Percentiles rank a stretch among this genome's conserved stretches.
These are phyloP conservation scores for Claviceps fusiformis DNA, from an alignment of 2,329 filamentous ascomycete genomes.

Conservation along the genomic window DNA sequence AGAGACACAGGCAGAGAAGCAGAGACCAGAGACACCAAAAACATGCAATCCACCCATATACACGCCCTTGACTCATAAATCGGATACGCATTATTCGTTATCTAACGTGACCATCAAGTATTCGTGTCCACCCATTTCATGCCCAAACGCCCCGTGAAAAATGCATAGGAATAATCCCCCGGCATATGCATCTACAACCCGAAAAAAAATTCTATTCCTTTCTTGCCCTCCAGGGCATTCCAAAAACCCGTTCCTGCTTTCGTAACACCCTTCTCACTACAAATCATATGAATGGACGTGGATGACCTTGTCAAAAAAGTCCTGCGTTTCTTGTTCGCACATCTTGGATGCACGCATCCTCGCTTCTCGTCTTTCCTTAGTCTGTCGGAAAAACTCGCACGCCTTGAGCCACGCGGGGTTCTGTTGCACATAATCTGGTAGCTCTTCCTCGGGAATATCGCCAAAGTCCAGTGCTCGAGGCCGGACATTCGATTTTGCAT, in stretches of 20 bases:
- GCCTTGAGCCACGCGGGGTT: constrained; percentile 33
- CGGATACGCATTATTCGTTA: not conserved
- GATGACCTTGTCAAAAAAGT: constrained; percentile 10
- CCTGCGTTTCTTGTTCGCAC: constrained; percentile 12
- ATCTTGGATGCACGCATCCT: constrained; percentile 7
- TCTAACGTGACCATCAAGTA: not conserved
- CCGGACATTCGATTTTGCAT: constrained; percentile 18
- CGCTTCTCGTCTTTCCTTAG: not conserved
- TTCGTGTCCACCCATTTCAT: too few species aligned
- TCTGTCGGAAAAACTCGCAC: constrained; percentile 22
- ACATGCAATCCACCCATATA: too few species aligned
- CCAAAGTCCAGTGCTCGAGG: constrained; percentile 21
- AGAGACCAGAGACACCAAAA: too few species aligned
- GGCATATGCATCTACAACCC: too few species aligned
- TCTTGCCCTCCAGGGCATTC: too few species aligned
- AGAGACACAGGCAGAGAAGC: too few species aligned
- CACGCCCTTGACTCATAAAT: not conserved
- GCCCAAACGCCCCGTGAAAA: not conserved
- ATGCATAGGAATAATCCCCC: too few species aligned
- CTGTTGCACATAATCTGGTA: constrained; percentile 30
- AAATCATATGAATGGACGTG: not conserved
- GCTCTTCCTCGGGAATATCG: constrained; percentile 22
- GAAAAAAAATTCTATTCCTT: too few species aligned
- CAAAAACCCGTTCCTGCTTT: too few species aligned
- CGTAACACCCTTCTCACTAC: not conserved